Base-by-base conservation (phyloP, 1,284 basidiomycete genomes). In the Pholiota adiposa region DNA sequence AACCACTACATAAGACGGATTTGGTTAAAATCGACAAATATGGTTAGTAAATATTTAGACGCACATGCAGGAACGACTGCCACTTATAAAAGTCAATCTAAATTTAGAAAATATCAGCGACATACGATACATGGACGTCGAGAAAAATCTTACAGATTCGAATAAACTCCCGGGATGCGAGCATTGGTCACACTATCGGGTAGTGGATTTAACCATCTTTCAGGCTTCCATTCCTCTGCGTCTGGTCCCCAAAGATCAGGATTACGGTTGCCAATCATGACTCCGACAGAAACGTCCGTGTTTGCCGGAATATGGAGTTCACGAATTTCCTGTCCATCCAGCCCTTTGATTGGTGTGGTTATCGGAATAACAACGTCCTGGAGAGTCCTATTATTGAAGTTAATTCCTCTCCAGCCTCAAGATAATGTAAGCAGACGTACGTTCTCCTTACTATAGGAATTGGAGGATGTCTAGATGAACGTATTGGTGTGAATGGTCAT, bases 81-180 rank as follows among this genome's bases (percentile, higher is more conserved):
- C 77, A 11, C 75, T 78, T 19, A 72, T 66, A 57, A 80, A 79
- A 16, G 78, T 76, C 77, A 79, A 77, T 62, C 77, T 79, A 53
- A n/a, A 56, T 46, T 46, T 41, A 12, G n/a, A n/a, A 21, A 31
- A 4, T 3, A 53, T 29, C 33, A 40, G 41, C 23, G 29, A 21
- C 33, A 38, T n/a, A 18, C n/a, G 12, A 25, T n/a, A 34, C 23
- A 25, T 4, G 3, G 7, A 41, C 23, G n/a, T 8, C 14, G 23
- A 51, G 16, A 16, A 12, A n/a, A 14, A n/a, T 44, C 63, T 38
- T 43, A 69, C 69, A 70, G 43, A 56, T 76, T 65, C 1, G 75
- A 72, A 63, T 74, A 76, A 11, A 76, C 60, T 1, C 74, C 73
- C n/a, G 76, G 74, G 4, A 74, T 62, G n/a, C 66, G 66, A 1